Evolutionary conservation across 2,329 filamentous ascomycete species (phyloP), one percentile per base, ranked within the genome.

Genomic region (Diplocarpon rosae): DNA sequence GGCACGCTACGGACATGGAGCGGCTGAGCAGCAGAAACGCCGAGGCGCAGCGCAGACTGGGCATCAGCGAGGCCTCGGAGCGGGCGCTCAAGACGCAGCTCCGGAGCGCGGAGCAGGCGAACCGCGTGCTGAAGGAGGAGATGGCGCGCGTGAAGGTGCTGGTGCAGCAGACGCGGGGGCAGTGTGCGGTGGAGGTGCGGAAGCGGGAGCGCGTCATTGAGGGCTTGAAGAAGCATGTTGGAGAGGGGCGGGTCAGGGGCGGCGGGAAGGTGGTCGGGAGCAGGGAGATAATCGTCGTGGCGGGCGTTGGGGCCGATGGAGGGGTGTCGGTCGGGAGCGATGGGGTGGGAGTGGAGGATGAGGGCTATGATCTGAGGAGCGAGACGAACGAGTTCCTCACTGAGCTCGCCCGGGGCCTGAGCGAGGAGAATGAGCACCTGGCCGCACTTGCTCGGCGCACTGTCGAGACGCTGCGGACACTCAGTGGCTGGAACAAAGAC

Each of bases 351-450:
- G 20, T 24, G 20, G 20, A 7, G 64, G 60, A 76, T 67, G 62
- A 76, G 65, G 48, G 72, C 64, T 76, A 90, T 63, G 84, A 78
- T 55, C 66, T 96, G 49, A 80, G 81, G 56, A 78, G 82, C 61
- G 92, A 96, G 65, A 94, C 90, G 5, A 95, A 90, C 38, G 81
- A 88, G 39, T 95, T 95, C 59, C 68, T 98, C 46, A 92, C 89
- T 0, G 80, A 85, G 58, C 68, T 95, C 47, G 89, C 86, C 27
- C 83, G 85, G 60, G 79, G 78, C 32, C 67, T 96, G 46, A 92
- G 87, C 58, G 86, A 94, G 53, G 92, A 98, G 63, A 98, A 98
- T 57, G 89, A 95, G 59, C 75, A 76, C 5, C 66, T 96, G 11
- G 77, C 93, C 31, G 70, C 69, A 1, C 69, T 95, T 27, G 73